Percentiles rank a stretch among this genome's conserved stretches.
Evolutionary conservation across 2,329 filamentous ascomycete species (phyloP).

Genomic region (Neurospora crassa): DNA sequence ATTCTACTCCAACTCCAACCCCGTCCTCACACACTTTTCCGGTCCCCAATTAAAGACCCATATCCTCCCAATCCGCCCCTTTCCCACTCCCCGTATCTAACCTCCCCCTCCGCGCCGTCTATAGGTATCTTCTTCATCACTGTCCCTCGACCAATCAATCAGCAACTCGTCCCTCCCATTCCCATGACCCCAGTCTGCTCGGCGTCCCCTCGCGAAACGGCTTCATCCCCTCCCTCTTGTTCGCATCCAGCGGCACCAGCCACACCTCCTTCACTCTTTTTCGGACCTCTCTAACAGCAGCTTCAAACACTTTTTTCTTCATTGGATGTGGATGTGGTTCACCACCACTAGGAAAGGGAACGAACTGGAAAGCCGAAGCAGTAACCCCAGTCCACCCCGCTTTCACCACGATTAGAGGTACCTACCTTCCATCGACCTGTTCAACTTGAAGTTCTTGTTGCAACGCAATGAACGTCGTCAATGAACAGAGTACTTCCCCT

Average conservation of each 20-base stretch:
- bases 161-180: neutral
- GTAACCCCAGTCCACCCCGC: neutral
- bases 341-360: no score
- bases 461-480: no score
- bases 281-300: accelerated
- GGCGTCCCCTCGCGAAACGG: neutral
- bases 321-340: neutral
- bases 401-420: no score
- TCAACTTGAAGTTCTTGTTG: no score
- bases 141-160: neutral
- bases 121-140: neutral
- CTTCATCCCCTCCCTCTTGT: neutral
- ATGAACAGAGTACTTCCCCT: no score
- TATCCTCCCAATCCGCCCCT: neutral
- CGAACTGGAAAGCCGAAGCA: neutral
- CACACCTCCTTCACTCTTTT: neutral
- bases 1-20: neutral
- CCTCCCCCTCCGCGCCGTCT: no score
- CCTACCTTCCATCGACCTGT: no score
- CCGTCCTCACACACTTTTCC: neutral
- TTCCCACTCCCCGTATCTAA: neutral
- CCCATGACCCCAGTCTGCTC: neutral
- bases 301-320: neutral
- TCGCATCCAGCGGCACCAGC: neutral
- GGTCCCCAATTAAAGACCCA: neutral